These are phyloP conservation scores for Hyaloscypha finlandica DNA, from an alignment of 495 filamentous ascomycete genomes.

Conservation along the genomic window DNA sequence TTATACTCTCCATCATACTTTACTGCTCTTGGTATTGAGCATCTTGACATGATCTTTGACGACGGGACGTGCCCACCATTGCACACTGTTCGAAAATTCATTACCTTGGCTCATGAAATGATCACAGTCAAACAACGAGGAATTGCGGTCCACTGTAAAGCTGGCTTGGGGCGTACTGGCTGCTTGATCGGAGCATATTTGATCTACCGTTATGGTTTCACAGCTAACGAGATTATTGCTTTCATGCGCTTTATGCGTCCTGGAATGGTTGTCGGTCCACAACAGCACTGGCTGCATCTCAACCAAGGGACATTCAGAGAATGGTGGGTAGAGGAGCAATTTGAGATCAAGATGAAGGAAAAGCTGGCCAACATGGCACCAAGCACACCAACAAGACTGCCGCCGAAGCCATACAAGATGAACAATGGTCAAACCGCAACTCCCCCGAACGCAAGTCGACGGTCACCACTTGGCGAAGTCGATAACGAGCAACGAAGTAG, in stretches of 20 bases:
- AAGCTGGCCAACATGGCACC: conserved; percentile 58
- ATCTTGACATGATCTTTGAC: conserved; percentile 99
- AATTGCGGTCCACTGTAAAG: conserved; percentile 98
- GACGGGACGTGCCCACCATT: conserved; percentile 94
- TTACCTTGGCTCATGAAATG: conserved; percentile 90
- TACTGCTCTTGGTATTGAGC: conserved; percentile 88
- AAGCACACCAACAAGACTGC: conserved; percentile 75
- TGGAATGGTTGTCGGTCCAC: conserved; percentile 98
- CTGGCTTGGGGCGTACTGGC: conserved; percentile 92
- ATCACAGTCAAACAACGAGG: conserved; percentile 84
- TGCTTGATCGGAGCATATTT: conserved; percentile 97
- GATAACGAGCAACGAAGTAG: conserved; percentile 70
- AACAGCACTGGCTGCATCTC: conserved; percentile 98
- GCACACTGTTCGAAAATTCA: conserved; percentile 83
- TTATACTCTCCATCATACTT: conserved; percentile 96
- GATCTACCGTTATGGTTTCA: conserved; percentile 98
- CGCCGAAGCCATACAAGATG: conserved; percentile 45
- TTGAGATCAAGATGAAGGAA: conserved; percentile 54
- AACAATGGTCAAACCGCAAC: conserved; percentile 52
- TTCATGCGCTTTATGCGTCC: conserved; percentile 99
- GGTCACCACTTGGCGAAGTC: conserved; percentile 87
- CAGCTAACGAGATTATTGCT: conserved; percentile 95
- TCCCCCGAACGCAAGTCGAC: conserved; percentile 75
- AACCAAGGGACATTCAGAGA: conserved; percentile 96
- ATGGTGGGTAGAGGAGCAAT: conserved; percentile 94